Percentiles rank a stretch among this genome's conserved stretches.
Evolutionary conservation across 2,329 filamentous ascomycete genomes (phyloP).

Genomic region (Fusarium verticillioides): DNA sequence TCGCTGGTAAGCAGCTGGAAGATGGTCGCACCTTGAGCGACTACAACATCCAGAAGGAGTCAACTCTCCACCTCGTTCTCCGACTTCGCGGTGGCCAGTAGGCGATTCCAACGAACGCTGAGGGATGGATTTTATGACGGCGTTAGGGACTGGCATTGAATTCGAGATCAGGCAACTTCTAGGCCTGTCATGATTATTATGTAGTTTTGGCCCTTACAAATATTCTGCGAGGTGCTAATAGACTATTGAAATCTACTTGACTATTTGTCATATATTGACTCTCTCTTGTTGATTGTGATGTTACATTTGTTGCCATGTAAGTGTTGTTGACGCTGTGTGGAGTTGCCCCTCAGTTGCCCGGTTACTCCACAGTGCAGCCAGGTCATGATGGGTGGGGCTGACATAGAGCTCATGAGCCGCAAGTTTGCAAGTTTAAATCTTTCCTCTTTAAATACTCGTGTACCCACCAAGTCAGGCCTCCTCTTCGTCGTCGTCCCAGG

Average conservation of each 20-base stretch:
- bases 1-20: conserved; percentile 95
- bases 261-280: background rate
- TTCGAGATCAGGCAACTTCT: conserved; percentile 29
- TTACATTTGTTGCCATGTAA: background rate
- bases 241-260: conserved; percentile 35
- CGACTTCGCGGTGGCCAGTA: conserved; percentile 84
- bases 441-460: conserved; percentile 10
- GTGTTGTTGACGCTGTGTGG: conserved; percentile 4
- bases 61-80: conserved; percentile 85
- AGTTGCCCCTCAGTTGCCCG: conserved; percentile 16
- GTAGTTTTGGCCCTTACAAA: conserved; percentile 30
- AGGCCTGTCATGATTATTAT: conserved; percentile 33
- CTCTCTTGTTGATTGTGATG: background rate
- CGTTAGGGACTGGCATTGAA: conserved; percentile 42
- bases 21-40: conserved; percentile 90
- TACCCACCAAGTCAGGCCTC: background rate
- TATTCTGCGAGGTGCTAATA: conserved; percentile 27
- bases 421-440: conserved; percentile 1
- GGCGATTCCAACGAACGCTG: conserved; percentile 14
- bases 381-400: conserved; percentile 32
- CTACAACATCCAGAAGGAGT: conserved; percentile 98
- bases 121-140: conserved; percentile 66
- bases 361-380: background rate
- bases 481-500: background rate
- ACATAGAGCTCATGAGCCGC: conserved; percentile 18